These are phyloP conservation scores for Warburgia ugandensis DNA, from an alignment of 164 flowering plant species.

Conservation along the genomic window DNA sequence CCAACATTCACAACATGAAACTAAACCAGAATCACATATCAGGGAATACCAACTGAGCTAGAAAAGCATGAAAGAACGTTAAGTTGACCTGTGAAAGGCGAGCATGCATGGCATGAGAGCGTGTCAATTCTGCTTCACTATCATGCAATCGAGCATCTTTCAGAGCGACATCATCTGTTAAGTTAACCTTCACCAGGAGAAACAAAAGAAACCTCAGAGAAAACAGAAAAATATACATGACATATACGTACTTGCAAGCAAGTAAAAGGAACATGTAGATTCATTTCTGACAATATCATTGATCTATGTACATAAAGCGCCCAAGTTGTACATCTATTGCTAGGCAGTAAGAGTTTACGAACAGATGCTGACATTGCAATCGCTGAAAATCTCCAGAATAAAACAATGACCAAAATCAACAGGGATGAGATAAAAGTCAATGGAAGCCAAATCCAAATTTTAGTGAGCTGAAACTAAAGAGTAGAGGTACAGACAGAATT, in stretches of 20 bases:
- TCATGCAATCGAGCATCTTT: conserved; percentile 66
- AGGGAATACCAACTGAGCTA: background rate
- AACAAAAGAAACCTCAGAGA: background rate
- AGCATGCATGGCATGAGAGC: conserved; percentile 38
- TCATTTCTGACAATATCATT: no score
- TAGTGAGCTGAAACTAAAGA: no score
- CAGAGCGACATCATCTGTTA: conserved; percentile 49
- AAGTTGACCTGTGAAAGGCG: conserved; percentile 58
- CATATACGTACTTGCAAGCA: background rate
- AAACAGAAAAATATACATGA: background rate
- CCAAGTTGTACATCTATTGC: no score
- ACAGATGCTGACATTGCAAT: no score
- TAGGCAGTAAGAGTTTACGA: no score
- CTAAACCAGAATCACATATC: background rate
- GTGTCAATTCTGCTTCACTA: conserved; percentile 51
- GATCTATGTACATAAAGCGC: no score
- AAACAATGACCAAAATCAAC: no score
- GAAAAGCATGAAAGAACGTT: background rate
- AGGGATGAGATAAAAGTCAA: no score
- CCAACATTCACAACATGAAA: background rate
- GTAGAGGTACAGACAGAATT: no score
- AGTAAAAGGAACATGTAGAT: background rate
- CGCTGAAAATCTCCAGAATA: no score
- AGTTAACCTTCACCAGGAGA: conserved; percentile 41
- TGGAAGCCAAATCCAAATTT: no score